These are phyloP conservation scores for Waitea zeae DNA, from an alignment of 1,284 basidiomycete species.

Conservation along the genomic window DNA sequence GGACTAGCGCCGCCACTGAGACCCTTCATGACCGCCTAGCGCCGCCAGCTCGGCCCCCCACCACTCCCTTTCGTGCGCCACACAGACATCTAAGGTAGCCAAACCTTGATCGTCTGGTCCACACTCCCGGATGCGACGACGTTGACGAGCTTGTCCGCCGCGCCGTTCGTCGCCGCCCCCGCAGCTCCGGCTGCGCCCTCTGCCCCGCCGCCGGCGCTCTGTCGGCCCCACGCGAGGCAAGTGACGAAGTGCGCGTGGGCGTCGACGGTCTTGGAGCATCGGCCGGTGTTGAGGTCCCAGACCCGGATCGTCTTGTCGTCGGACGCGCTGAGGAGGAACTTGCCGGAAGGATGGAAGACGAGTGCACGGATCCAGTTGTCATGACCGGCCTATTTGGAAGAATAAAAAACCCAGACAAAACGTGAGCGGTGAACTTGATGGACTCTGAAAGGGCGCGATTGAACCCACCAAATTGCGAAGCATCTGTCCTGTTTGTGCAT, in stretches of 20 bases:
- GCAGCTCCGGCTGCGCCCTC: not conserved
- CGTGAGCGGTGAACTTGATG: not conserved
- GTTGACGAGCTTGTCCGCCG: slow-evolving; percentile 47
- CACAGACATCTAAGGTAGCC: slow-evolving; percentile 39
- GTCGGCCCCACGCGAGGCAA: slow-evolving; percentile 68
- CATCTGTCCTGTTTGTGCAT: slow-evolving; percentile 60
- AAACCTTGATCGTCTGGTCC: slow-evolving; percentile 54
- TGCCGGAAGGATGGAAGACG: slow-evolving; percentile 75
- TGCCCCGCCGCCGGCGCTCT: slow-evolving; percentile 11
- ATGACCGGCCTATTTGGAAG: slow-evolving; percentile 56
- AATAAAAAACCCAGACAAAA: not conserved
- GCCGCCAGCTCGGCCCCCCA: no score
- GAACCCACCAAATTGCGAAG: slow-evolving; percentile 36
- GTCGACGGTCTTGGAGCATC: slow-evolving; percentile 71
- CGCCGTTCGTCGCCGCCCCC: slow-evolving; percentile 13
- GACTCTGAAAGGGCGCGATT: not conserved
- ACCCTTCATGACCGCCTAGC: no score
- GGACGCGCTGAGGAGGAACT: slow-evolving; percentile 72
- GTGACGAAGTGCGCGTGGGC: slow-evolving; percentile 79
- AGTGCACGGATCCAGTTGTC: slow-evolving; percentile 78
- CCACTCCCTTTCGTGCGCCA: no score
- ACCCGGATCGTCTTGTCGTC: slow-evolving; percentile 85
- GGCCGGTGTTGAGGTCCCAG: slow-evolving; percentile 74
- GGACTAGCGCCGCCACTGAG: no score
- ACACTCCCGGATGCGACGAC: slow-evolving; percentile 72